phyloP scores from a whole-genome alignment of 179 eudicot species.

The Dionaea muscipula region DNA sequence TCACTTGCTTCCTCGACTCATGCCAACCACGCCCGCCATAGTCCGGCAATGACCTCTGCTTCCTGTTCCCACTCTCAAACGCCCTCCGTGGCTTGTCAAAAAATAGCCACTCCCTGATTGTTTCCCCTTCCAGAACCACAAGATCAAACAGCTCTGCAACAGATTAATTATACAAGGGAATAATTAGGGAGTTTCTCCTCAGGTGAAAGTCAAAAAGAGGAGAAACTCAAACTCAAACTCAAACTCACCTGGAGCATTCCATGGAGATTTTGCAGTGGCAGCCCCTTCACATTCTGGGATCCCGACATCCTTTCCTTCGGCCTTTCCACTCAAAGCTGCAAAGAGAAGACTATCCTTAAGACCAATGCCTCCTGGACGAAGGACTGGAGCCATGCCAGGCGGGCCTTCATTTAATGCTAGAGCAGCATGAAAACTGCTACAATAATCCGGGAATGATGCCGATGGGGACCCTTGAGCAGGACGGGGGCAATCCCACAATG shows the following conservation, averaged over 20 bases:
- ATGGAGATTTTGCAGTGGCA: constrained; percentile 98
- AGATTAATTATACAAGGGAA: constrained; percentile 4
- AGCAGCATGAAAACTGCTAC: constrained; percentile 67
- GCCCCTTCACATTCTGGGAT: constrained; percentile 98
- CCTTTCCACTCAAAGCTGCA: constrained; percentile 83
- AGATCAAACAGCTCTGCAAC: constrained; percentile 91
- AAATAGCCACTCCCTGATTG: constrained; percentile 91
- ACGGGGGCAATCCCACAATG: constrained; percentile 95
- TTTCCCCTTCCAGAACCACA: constrained; percentile 68
- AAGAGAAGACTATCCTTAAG: constrained; percentile 79
- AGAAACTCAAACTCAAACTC: not conserved
- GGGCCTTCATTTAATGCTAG: constrained; percentile 85
- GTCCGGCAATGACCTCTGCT: constrained; percentile 92
- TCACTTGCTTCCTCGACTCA: constrained; percentile 92
- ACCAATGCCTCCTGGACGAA: constrained; percentile 89
- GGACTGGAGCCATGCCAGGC: constrained; percentile 77
- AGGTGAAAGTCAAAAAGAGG: not conserved
- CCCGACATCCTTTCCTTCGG: constrained; percentile 83
- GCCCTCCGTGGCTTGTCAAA: constrained; percentile 98
- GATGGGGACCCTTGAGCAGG: constrained; percentile 73
- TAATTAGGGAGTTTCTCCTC: not conserved
- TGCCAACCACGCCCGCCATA: constrained; percentile 99
- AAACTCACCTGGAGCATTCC: constrained; percentile 90
- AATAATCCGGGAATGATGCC: constrained; percentile 80
- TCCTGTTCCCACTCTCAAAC: constrained; percentile 93